A percentile compares a stretch with the other conserved stretches of the same genome.
Evolutionary conservation across 75 land plant species (phyloP).

Genomic region (Pinus taeda): DNA sequence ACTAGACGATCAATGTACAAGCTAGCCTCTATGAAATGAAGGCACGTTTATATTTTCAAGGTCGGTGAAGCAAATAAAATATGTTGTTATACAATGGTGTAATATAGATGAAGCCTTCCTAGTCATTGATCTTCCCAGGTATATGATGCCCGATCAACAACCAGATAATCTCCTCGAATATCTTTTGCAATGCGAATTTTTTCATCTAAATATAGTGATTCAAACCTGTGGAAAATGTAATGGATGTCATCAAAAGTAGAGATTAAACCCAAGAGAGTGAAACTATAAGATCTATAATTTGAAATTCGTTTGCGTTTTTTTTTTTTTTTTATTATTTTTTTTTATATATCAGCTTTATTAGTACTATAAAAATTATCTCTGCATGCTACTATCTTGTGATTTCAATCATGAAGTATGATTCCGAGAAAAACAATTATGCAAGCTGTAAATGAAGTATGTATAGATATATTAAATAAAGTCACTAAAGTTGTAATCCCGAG

Average conservation of each 20-base stretch:
- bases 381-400: not conserved
- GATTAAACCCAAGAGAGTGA: not conserved
- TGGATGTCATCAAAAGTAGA: not conserved
- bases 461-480: not conserved
- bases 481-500: not conserved
- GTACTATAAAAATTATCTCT: not conserved
- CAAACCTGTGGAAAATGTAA: constrained; percentile 63
- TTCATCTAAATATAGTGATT: constrained; percentile 81
- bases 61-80: no score
- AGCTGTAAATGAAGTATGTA: not conserved
- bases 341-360: not conserved
- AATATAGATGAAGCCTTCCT: not conserved
- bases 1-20: no score
- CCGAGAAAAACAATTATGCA: not conserved
- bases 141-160: constrained; percentile 85
- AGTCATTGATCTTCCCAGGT: constrained; percentile 45
- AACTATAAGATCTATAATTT: no score
- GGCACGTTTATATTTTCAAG: no score
- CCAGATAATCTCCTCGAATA: constrained; percentile 85
- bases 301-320: not conserved
- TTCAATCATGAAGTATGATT: not conserved
- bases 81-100: no score
- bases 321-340: no score
- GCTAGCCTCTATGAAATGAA: no score
- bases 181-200: constrained; percentile 85